Evolutionary conservation across 2,329 filamentous ascomycete genomes (phyloP), one percentile per base, ranked within the genome.

Genomic region (Cytospora leucostoma): DNA sequence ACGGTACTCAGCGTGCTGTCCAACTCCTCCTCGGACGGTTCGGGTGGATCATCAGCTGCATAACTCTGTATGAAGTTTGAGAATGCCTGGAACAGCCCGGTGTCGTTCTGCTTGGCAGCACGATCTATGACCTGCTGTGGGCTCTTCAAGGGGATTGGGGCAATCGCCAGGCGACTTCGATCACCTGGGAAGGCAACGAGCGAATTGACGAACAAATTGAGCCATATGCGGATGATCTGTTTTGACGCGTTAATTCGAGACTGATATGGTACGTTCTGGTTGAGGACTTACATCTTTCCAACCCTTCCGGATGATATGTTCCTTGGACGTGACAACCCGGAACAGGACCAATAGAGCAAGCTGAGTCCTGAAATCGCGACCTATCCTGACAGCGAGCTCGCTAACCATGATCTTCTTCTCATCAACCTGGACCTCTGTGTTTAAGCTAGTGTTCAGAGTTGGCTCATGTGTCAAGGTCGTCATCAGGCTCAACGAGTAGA

Each of bases 11-110:
- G 80, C 0, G 95, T 98, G 73, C 95, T 97, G 71, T 99, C 95
- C 35, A 99, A 83, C 74, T 99, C 95, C 73, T 98, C 94, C 68
- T 98, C 93, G 1, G 95, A 98, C 2, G 95, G 95, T 77, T 99
- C 95, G 0, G 95, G 95, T 13, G 95, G 95, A 72, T 99, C 95
- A 75, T 98, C 95, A 12, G 95, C 96, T 50, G 96, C 95, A 74
- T 99, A 98, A 74, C 94, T 98, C n/a, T 93, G 96, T 37, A 99
- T 93, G 71, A 98, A 99, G 6, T 91, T 96, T 0, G 94, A 96
- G 71, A 99, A 92, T 1, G 94, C 93, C 4, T 93, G 97, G 74
- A 99, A 93, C 56, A 99, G 85, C 7, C 95, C 93, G 2, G 88
- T 88, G 34, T 99, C 95, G 63, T 82, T 86, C 38, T 88, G 82